A percentile compares a stretch with the other conserved stretches of the same genome.
These are phyloP conservation scores for Termitomyces titanicus DNA, from an alignment of 768 basidiomycete genomes.

Conservation along the genomic window DNA sequence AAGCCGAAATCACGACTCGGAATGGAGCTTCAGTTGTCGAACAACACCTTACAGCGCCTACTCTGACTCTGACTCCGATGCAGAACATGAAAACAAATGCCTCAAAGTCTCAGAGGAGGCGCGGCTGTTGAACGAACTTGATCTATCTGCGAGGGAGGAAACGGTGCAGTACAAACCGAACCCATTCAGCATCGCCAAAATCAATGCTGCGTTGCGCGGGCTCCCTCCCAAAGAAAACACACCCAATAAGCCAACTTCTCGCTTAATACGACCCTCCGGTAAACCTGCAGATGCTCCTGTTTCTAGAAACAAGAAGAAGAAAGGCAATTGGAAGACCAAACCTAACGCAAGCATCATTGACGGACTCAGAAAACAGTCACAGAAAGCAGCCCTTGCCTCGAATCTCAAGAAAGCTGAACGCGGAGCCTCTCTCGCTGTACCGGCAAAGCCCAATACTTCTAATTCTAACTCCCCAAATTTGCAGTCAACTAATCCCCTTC, in stretches of 20 bases:
- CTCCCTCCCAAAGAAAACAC: not conserved
- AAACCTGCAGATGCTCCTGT: not conserved
- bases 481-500: not conserved
- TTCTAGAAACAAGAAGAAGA: not conserved
- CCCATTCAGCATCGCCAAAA: conserved; percentile 78
- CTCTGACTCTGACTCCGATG: conserved; percentile 19
- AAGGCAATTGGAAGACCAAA: not conserved
- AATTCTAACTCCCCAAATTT: not conserved
- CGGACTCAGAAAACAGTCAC: conserved; percentile 41
- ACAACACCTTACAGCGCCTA: conserved; percentile 14
- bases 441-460: not conserved
- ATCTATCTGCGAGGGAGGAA: conserved; percentile 59
- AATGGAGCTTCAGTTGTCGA: conserved; percentile 39
- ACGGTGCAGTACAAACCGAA: conserved; percentile 66
- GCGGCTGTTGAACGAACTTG: conserved; percentile 44
- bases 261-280: not conserved
- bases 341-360: conserved; percentile 33
- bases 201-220: conserved; percentile 62
- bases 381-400: conserved; percentile 1
- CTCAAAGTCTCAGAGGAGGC: conserved; percentile 21
- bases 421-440: not conserved
- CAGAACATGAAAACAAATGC: conserved; percentile 18
- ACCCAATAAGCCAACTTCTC: not conserved
- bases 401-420: not conserved
- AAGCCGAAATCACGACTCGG: conserved; percentile 6